phyloP scores from a whole-genome alignment of 2,329 filamentous ascomycete species.

The Aspergillus arachidicola region DNA sequence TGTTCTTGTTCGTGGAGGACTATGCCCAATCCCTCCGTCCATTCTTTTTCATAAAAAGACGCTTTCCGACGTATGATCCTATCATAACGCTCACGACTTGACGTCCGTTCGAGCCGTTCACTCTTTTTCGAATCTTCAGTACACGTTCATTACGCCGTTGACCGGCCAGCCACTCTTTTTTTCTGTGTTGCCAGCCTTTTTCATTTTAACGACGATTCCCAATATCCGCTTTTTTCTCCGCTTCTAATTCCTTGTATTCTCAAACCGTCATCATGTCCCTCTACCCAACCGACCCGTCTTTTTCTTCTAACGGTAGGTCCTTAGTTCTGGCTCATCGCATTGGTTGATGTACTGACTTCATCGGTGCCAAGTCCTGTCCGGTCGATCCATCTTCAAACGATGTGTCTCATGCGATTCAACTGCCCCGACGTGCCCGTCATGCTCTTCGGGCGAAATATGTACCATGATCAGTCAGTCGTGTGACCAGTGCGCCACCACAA shows the following conservation, averaged over 20 bases:
- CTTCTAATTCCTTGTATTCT: constrained; percentile 6
- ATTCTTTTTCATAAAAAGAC: constrained; percentile 22
- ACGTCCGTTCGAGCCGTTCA: constrained; percentile 35
- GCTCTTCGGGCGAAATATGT: constrained; percentile 58
- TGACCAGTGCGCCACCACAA: constrained; percentile 59
- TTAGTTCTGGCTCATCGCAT: not conserved
- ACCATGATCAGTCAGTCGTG: constrained; percentile 63
- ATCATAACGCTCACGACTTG: constrained; percentile 38
- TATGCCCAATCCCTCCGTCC: constrained; percentile 12
- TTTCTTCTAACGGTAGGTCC: constrained; percentile 25
- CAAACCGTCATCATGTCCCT: constrained; percentile 32
- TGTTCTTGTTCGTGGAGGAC: constrained; percentile 18
- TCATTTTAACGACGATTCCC: constrained; percentile 5
- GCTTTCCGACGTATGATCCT: constrained; percentile 28
- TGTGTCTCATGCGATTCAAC: constrained; percentile 60
- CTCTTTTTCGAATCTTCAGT: constrained; percentile 28
- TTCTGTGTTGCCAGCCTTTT: constrained; percentile 7
- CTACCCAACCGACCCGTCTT: constrained; percentile 23
- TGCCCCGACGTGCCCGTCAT: constrained; percentile 63
- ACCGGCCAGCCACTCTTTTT: constrained; percentile 32
- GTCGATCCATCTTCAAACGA: constrained; percentile 34
- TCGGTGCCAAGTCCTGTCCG: constrained; percentile 17
- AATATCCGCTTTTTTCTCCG: constrained; percentile 9
- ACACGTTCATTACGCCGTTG: constrained; percentile 32
- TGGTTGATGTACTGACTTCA: constrained; percentile 3